Evolutionary conservation across 2,329 filamentous ascomycete species (phyloP).

Genomic region (Coniella vitis): DNA sequence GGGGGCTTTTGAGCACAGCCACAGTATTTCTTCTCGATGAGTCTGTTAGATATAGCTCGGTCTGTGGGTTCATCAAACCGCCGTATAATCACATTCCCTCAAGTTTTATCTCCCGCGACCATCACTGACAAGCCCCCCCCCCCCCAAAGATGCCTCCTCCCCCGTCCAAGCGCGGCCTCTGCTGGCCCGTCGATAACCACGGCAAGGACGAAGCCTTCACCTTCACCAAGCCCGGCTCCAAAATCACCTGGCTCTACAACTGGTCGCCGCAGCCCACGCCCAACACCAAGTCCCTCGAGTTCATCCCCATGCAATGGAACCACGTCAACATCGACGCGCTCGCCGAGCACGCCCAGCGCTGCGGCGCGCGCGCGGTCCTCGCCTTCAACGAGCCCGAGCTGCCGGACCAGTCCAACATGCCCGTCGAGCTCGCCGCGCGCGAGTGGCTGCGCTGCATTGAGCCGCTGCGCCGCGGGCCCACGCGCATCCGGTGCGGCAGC

Average conservation of each 20-base stretch:
- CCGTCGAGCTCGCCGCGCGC: conserved; percentile 15
- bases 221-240: conserved; percentile 23
- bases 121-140: not conserved
- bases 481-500: conserved; percentile 16
- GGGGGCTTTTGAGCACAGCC: too few relatives aligned
- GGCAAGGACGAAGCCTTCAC: conserved; percentile 21
- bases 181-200: conserved; percentile 18
- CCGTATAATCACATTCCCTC: too few relatives aligned
- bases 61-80: too few relatives aligned
- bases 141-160: not conserved
- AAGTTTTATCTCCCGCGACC: too few relatives aligned
- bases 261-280: conserved; percentile 20
- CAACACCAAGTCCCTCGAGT: conserved; percentile 11
- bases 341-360: conserved; percentile 3
- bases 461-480: conserved; percentile 11
- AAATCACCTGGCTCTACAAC: conserved; percentile 21
- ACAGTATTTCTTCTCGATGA: too few relatives aligned
- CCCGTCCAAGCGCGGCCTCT: conserved; percentile 19
- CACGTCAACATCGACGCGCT: conserved; percentile 19
- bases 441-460: conserved; percentile 20
- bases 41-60: too few relatives aligned
- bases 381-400: conserved; percentile 22
- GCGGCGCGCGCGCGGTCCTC: conserved; percentile 7
- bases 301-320: conserved; percentile 22
- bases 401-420: conserved; percentile 19